Conservation (phyloP, 2,329 filamentous ascomycete species). For the Colletotrichum graminicola region DNA sequence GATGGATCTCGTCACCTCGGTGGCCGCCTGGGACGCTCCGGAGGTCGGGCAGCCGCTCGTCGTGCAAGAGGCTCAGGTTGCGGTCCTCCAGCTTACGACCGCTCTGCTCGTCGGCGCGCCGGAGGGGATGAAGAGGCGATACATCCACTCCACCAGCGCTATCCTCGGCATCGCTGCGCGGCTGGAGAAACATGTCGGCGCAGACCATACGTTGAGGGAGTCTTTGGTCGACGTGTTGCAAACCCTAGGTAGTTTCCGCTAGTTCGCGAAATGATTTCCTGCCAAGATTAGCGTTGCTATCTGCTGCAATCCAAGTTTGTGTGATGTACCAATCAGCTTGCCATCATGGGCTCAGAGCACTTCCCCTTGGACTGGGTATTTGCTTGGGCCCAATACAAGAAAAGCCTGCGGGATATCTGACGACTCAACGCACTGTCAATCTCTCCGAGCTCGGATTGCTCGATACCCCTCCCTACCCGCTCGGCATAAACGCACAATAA, state of each 20-base stretch:
- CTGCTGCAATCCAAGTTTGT: neutral
- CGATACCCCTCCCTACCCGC: neutral
- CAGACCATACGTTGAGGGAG: slow-evolving; percentile 52
- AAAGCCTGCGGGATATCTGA: neutral
- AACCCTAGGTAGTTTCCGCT: slow-evolving; percentile 48
- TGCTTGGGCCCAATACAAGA: too few relatives aligned
- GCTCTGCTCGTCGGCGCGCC: slow-evolving; percentile 62
- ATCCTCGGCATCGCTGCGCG: slow-evolving; percentile 62
- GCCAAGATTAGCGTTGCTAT: too few relatives aligned
- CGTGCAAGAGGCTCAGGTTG: slow-evolving; percentile 64
- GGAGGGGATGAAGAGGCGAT: slow-evolving; percentile 61
- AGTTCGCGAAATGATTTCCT: neutral
- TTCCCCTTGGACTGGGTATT: too few relatives aligned
- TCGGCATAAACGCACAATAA: neutral
- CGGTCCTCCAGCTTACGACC: slow-evolving; percentile 67
- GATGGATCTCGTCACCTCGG: slow-evolving; percentile 66
- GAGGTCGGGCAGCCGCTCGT: slow-evolving; percentile 44
- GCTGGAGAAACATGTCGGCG: slow-evolving; percentile 52
- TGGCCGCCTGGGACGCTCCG: slow-evolving; percentile 62
- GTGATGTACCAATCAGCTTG: neutral
- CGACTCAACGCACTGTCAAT: neutral
- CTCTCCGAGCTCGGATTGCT: too few relatives aligned
- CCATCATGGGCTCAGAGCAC: neutral
- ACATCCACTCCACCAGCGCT: slow-evolving; percentile 63
- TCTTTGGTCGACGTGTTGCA: slow-evolving; percentile 60